These are phyloP conservation scores for Plasmodium coatneyi DNA, from an alignment of 169 alveolate species.

Conservation along the genomic window DNA sequence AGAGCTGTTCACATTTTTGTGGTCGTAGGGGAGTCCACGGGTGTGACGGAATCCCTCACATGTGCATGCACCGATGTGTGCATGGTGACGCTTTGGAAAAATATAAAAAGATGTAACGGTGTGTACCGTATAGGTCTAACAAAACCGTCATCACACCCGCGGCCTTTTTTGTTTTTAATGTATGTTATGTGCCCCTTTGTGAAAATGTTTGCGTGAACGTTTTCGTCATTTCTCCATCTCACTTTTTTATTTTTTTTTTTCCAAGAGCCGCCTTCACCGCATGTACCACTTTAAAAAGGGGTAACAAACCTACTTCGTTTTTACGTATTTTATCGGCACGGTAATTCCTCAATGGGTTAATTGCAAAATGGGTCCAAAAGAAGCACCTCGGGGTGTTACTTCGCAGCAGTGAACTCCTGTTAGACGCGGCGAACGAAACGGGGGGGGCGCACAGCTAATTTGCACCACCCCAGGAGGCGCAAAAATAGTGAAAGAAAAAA, in stretches of 20 bases:
- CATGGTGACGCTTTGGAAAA: neutral
- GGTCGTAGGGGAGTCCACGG: constrained; percentile 23
- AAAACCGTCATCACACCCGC: neutral
- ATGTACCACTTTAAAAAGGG: neutral
- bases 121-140: neutral
- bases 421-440: neutral
- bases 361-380: neutral
- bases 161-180: neutral
- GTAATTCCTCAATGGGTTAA: neutral
- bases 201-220: neutral
- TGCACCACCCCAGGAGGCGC: neutral
- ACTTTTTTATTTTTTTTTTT: neutral
- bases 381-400: neutral
- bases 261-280: neutral
- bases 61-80: neutral
- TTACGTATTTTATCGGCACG: neutral
- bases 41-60: neutral
- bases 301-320: neutral
- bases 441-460: neutral
- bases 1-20: constrained; percentile 27
- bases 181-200: neutral
- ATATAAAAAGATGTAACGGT: neutral
- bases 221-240: neutral
- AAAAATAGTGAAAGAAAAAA: neutral
- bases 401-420: neutral